Evolutionary conservation across 306 rosid genomes (phyloP), one percentile per base, ranked within the genome.

Genomic region (Cicer judaicum): DNA sequence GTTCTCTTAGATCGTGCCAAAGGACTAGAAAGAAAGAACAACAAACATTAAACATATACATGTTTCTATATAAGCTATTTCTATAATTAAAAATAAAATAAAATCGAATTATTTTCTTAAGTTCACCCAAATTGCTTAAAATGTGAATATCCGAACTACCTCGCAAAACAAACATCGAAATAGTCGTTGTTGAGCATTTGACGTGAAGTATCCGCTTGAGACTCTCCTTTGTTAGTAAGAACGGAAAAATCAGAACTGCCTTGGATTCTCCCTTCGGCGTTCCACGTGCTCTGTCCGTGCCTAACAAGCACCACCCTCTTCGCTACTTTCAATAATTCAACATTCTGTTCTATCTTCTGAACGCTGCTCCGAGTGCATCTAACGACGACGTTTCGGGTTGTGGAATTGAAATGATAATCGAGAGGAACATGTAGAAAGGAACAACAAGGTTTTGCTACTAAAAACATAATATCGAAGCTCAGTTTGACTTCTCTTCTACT

Each of bases 251-350:
- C 59, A 55, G 96, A 93, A 86, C 98, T 91, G 1, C 98, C 98
- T 85, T 93, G 97, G 65, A 93, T 93, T 74, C 97, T 81, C 7
- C 97, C 98, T 60, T 94, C 97, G 50, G 90, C 95, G 40, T 94
- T 94, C 98, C 98, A 94, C 13, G 93, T 94, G 86, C 98, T 94
- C 85, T 94, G 95, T 5, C 96, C 97, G 49, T 94, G 98, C 82
- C 98, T 84, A 64, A 94, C 97, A 79, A 91, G 81, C 41, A 94
- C 91, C 49, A 93, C 97, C 65, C 96, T 86, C 90, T 91, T 93
- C 1, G 89, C 81, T 21, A 57, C 70, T 84, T 61, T 89, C 12
- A 80, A 21, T 10, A 8, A 70, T n/a, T 79, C 83, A 6, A 40
- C 68, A 18, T 78, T 41, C 15, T 79, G 66, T 67, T 80, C 71